Evolutionary conservation across 106 monocot genomes (phyloP).

Genomic region (Dioscorea dumetorum): DNA sequence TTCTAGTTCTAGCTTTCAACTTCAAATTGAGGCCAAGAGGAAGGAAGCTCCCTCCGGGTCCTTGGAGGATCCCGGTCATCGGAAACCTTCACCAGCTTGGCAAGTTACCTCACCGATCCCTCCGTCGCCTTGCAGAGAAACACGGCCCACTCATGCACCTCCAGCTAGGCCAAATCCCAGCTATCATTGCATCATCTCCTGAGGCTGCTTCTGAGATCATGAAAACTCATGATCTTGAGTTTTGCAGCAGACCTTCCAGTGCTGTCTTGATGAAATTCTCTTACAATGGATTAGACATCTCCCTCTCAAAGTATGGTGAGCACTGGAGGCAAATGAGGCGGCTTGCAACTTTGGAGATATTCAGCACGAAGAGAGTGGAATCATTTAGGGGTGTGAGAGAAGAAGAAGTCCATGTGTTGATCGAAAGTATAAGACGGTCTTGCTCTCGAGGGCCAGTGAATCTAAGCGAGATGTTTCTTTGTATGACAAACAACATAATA

Average conservation of each 20-base stretch:
- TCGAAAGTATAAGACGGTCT: no score
- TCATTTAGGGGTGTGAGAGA: background rate
- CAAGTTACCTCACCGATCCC: constrained; percentile 3
- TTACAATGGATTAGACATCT: constrained; percentile 1
- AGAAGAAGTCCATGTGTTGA: no score
- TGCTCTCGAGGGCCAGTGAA: no score
- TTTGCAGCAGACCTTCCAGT: background rate
- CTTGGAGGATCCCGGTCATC: constrained; percentile 19
- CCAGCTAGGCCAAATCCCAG: constrained; percentile 7
- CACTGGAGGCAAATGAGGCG: constrained; percentile 10
- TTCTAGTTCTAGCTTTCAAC: no score
- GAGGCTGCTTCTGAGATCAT: constrained; percentile 7
- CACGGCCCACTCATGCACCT: constrained; percentile 21
- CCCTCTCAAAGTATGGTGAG: constrained; percentile 4
- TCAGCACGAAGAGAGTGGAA: constrained; percentile 5
- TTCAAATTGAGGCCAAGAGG: no score
- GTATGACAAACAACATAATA: no score
- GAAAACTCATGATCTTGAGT: constrained; percentile 12
- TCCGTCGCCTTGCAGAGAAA: constrained; percentile 4
- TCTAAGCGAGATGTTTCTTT: no score
- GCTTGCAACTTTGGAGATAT: constrained; percentile 1
- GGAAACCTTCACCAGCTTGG: constrained; percentile 29
- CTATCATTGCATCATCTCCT: constrained; percentile 12
- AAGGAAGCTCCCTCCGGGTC: constrained; percentile 16
- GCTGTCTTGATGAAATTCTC: background rate